These are phyloP conservation scores for Diaporthe helianthi DNA, from an alignment of 2,329 filamentous ascomycete species.

Conservation along the genomic window DNA sequence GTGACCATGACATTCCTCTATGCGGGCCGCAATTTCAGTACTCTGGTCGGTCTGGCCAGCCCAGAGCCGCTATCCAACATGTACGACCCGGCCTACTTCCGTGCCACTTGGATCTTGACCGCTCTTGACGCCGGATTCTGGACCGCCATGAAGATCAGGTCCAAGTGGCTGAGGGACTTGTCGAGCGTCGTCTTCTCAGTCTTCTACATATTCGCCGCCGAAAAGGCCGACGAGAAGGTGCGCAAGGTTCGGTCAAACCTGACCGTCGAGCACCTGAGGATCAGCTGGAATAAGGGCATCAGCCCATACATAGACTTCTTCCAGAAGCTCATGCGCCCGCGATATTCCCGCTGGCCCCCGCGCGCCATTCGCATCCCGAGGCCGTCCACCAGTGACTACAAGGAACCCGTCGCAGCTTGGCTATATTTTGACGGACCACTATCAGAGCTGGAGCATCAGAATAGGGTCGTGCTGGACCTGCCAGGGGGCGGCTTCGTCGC, in stretches of 20 bases:
- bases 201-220: constrained; percentile 92
- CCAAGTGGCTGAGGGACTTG: constrained; percentile 81
- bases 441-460: constrained; percentile 76
- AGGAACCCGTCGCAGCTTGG: constrained; percentile 84
- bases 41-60: constrained; percentile 86
- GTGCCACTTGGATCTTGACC: constrained; percentile 95
- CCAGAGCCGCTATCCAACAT: constrained; percentile 94
- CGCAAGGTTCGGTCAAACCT: constrained; percentile 85
- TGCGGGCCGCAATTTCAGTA: constrained; percentile 89
- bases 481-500: constrained; percentile 96
- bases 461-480: constrained; percentile 83
- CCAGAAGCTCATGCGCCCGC: constrained; percentile 75
- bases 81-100: constrained; percentile 91
- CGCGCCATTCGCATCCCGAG: constrained; percentile 84
- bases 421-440: constrained; percentile 93
- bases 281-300: constrained; percentile 94
- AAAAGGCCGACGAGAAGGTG: constrained; percentile 96
- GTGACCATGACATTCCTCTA: constrained; percentile 92
- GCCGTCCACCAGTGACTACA: constrained; percentile 80
- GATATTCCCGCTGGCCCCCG: constrained; percentile 81
- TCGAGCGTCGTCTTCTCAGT: constrained; percentile 83
- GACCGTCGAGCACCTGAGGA: constrained; percentile 88
- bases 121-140: constrained; percentile 96
- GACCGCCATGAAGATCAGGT: constrained; percentile 92
- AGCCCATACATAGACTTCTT: constrained; percentile 83